Evolutionary conservation across 768 basidiomycete genomes (phyloP).

Genomic region (Nevesoporus exiguus): DNA sequence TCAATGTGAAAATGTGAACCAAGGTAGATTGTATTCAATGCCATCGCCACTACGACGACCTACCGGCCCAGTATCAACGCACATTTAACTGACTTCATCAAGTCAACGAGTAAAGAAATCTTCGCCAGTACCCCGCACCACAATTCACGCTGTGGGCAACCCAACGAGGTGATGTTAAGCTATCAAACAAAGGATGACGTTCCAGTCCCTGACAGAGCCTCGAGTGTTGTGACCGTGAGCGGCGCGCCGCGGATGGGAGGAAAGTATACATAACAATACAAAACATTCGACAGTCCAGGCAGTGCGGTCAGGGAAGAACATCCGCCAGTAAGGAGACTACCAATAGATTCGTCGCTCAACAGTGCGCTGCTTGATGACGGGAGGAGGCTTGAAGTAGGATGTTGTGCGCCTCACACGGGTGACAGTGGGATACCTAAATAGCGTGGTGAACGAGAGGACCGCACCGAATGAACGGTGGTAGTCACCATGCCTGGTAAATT

Average conservation of each 20-base stretch:
- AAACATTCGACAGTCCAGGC: constrained; percentile 23
- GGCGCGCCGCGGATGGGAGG: not conserved
- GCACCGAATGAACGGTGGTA: not conserved
- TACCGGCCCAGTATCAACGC: constrained; percentile 16
- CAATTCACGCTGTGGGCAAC: constrained; percentile 15
- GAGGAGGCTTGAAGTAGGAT: constrained; percentile 50
- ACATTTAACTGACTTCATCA: constrained; percentile 13
- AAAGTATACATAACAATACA: constrained; percentile 34
- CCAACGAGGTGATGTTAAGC: constrained; percentile 10
- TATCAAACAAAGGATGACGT: constrained; percentile 17
- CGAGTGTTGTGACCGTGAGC: constrained; percentile 42
- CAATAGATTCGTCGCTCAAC: constrained; percentile 76
- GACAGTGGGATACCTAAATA: constrained; percentile 68
- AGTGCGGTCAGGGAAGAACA: not conserved
- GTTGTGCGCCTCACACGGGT: constrained; percentile 75
- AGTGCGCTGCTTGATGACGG: constrained; percentile 48
- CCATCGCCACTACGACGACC: constrained; percentile 4
- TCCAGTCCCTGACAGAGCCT: constrained; percentile 49
- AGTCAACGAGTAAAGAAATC: constrained; percentile 10
- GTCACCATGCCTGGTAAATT: constrained; percentile 65
- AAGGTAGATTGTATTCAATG: constrained; percentile 5
- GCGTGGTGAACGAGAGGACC: constrained; percentile 2
- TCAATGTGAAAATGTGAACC: not conserved
- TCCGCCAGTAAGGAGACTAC: constrained; percentile 36
- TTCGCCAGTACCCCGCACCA: constrained; percentile 17